Base-by-base conservation (phyloP, 495 filamentous ascomycete species). In the Penicillium malachiteum region DNA sequence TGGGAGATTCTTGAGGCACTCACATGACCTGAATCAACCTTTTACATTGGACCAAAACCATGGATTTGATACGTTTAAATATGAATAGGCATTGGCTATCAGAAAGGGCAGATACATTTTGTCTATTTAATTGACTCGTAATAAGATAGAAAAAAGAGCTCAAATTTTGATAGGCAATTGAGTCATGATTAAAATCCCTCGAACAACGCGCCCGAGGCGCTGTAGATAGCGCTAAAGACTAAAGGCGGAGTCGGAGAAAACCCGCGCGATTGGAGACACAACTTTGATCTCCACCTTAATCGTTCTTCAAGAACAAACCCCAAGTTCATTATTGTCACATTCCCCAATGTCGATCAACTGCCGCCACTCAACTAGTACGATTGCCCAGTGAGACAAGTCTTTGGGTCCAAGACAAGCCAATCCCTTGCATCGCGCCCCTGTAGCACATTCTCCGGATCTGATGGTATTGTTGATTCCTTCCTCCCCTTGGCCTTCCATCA, bases 401-500 rank as follows among this genome's bases (percentile, higher is more conserved):
- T 48, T 34, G 48, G 49, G 21, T 26, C 39, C 40, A 26, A 46
- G 33, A 5, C 44, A 48, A 26, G 21, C 21, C 21, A 26, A 26
- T 47, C 65, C 65, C 65, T 68, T 68, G 65, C 65, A 54, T 64
- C 54, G 53, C 56, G 60, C 54, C 60, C 65, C 58, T 62, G 60
- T 52, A 48, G 56, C 58, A 60, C 65, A 68, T 66, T 66, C 63
- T 63, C 58, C 57, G 65, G 60, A 68, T 68, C 65, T 66, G 40
- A 76, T 76, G 73, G 73, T 76, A 74, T 62, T 71, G 62, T 63
- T 63, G 55, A 55, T 62, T 68, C 40, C 57, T 57, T 62, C 12
- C 59, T 46, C 60, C 54, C 49, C 42, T 40, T 55, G 41, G 48
- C 53, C 42, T 31, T 57, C 52, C 45, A 54, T 52, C 51, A 26